Conservation (phyloP, 768 basidiomycete species). For the Rhizopogon vulgaris region DNA sequence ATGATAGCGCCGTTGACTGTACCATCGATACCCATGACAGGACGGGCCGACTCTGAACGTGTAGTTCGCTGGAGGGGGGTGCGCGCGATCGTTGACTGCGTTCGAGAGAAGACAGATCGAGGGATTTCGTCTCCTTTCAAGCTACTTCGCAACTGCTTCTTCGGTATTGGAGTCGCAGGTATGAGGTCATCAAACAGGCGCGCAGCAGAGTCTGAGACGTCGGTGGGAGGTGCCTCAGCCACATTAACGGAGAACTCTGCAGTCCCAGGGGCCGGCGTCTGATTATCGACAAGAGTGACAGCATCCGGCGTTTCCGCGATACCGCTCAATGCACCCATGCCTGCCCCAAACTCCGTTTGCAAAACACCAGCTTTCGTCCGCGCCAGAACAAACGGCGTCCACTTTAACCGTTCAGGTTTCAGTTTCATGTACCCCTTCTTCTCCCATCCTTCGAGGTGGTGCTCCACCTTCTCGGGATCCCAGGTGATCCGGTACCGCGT, state of each 20-base stretch:
- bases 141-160: conserved; percentile 12
- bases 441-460: conserved; percentile 65
- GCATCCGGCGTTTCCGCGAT: conserved; percentile 5
- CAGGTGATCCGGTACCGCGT: conserved; percentile 71
- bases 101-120: conserved; percentile 9
- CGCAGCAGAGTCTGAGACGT: conserved; percentile 16
- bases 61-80: conserved; percentile 4
- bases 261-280: conserved; percentile 16
- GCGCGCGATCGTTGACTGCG: conserved; percentile 6
- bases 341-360: conserved; percentile 14
- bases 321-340: conserved; percentile 7
- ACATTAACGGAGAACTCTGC: conserved; percentile 9
- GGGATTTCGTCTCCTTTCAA: conserved; percentile 10
- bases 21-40: conserved; percentile 9
- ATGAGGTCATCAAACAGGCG: conserved; percentile 27
- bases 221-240: conserved; percentile 7
- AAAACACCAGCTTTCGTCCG: conserved; percentile 29
- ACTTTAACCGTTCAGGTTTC: conserved; percentile 82
- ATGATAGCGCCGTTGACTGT: conserved; percentile 4
- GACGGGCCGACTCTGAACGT: conserved; percentile 15
- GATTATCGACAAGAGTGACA: conserved; percentile 13
- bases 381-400: conserved; percentile 86
- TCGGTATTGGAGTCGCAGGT: conserved; percentile 10
- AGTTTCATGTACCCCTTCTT: conserved; percentile 71
- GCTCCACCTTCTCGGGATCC: conserved; percentile 59